A percentile compares a stretch with the other conserved stretches of the same genome.
phyloP scores from a whole-genome alignment of 257 asterid species.

The Sherardia arvensis region DNA sequence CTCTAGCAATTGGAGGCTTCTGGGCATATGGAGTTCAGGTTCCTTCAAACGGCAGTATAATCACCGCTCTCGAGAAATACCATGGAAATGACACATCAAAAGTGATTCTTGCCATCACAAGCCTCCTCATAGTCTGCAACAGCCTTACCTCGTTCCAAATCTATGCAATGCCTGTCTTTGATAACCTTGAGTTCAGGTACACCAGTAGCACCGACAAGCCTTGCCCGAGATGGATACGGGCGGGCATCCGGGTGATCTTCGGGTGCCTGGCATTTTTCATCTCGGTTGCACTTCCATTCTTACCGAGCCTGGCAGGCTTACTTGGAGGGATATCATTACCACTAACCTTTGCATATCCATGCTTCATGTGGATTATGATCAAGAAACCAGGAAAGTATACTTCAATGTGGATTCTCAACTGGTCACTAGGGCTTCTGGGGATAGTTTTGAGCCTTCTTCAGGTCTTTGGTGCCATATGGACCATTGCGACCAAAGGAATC shows the following conservation, averaged over 20 bases:
- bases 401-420: constrained; percentile 59
- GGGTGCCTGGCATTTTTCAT: constrained; percentile 74
- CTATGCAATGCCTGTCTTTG: constrained; percentile 90
- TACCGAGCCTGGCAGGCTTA: constrained; percentile 68
- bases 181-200: constrained; percentile 74
- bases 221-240: constrained; percentile 81
- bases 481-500: constrained; percentile 61
- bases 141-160: constrained; percentile 81
- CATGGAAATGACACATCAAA: constrained; percentile 49
- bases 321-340: constrained; percentile 79
- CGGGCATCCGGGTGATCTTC: constrained; percentile 41
- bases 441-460: constrained; percentile 49
- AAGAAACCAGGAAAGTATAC: constrained; percentile 44
- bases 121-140: constrained; percentile 60
- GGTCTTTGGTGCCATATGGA: constrained; percentile 66
- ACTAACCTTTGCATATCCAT: constrained; percentile 79
- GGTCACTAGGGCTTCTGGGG: constrained; percentile 63
- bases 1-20: constrained; percentile 74
- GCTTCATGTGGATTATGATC: constrained; percentile 71
- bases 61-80: constrained; percentile 57
- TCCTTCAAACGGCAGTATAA: constrained; percentile 60
- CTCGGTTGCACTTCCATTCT: constrained; percentile 69
- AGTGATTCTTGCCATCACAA: constrained; percentile 39
- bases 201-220: constrained; percentile 60
- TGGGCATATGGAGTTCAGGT: constrained; percentile 92